These are phyloP conservation scores for Tetracladium setigerum DNA, from an alignment of 495 filamentous ascomycete species.

Conservation along the genomic window DNA sequence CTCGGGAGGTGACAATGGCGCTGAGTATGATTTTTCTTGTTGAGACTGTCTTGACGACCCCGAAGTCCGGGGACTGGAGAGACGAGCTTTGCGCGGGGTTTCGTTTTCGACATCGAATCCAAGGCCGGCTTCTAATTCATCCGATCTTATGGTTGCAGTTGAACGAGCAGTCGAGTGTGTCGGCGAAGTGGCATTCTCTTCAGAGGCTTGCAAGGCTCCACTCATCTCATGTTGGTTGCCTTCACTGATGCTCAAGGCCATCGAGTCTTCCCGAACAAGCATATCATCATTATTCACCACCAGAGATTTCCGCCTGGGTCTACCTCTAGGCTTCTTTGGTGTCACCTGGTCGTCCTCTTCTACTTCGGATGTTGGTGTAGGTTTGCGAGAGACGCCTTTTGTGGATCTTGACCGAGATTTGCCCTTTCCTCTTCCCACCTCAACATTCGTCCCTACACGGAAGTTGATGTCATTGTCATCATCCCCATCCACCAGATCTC, in stretches of 20 bases:
- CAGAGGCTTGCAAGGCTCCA: not conserved
- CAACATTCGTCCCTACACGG: constrained; percentile 9
- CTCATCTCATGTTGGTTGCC: constrained; percentile 4
- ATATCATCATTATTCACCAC: constrained; percentile 10
- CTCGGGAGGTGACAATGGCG: constrained; percentile 3
- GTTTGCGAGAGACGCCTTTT: constrained; percentile 11
- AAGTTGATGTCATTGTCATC: constrained; percentile 13
- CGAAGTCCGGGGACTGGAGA: constrained; percentile 18
- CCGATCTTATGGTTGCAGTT: constrained; percentile 3
- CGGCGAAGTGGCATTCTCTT: not conserved
- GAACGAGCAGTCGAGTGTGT: constrained; percentile 18
- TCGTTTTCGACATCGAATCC: constrained; percentile 18
- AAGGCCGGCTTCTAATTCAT: constrained; percentile 9
- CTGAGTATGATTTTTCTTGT: not conserved
- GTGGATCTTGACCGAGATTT: constrained; percentile 18
- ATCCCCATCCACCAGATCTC: constrained; percentile 15
- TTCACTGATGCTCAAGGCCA: not conserved
- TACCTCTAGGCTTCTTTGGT: constrained; percentile 12
- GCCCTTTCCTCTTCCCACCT: constrained; percentile 13
- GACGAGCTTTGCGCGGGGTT: constrained; percentile 14
- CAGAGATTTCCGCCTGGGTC: constrained; percentile 9
- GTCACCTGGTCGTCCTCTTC: constrained; percentile 1
- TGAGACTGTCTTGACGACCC: not conserved
- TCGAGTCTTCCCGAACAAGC: constrained; percentile 2
- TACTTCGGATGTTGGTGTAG: constrained; percentile 3